Evolutionary conservation across 2,329 filamentous ascomycete genomes (phyloP), one percentile per base, ranked within the genome.

Genomic region (Reticulascus tulasneorum): DNA sequence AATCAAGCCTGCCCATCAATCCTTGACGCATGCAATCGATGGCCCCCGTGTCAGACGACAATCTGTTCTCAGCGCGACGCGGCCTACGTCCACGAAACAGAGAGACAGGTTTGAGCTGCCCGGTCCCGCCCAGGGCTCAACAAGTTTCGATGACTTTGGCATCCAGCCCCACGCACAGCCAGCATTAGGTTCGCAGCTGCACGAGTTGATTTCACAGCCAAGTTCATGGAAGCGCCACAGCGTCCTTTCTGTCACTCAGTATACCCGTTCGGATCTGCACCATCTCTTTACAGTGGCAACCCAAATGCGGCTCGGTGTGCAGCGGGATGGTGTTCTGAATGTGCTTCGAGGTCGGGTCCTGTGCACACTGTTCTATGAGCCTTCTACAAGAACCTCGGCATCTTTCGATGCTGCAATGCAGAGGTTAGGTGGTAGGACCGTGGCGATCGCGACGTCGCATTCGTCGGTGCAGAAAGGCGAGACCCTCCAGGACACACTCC

Each of bases 361-460:
- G 23, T 88, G 84, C 66, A 93, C 87, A 3, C 80, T 98, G 69
- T 98, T 98, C 76, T 98, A 90, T 63, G 93, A 98, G 72, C 93
- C 93, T 3, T 97, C 91, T 1, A 98, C 93, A 4, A 79, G 93
- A 36, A 98, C 93, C 6, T 96, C 91, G 10, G 81, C 86, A 23
- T 98, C 93, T 4, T 98, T 98, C 53, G 93, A 98, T 57, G 86
- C 91, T 38, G 93, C 93, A 26, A 98, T 98, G 93, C 94, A 98
- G 72, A 85, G 94, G 34, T 82, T 98, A 6, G 93, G 93, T 49
- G 93, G 93, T 30, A 79, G 88, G 31, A 91, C 85, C 4, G 76
- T 98, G 35, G 74, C 82, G 34, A 82, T 97, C 55, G 73, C 88
- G 25, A 94, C 91, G 4, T 77, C 82, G 6, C 79, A 86, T 50